These are phyloP conservation scores for Lactarius hengduanensis DNA, from an alignment of 768 basidiomycete genomes.

Conservation along the genomic window DNA sequence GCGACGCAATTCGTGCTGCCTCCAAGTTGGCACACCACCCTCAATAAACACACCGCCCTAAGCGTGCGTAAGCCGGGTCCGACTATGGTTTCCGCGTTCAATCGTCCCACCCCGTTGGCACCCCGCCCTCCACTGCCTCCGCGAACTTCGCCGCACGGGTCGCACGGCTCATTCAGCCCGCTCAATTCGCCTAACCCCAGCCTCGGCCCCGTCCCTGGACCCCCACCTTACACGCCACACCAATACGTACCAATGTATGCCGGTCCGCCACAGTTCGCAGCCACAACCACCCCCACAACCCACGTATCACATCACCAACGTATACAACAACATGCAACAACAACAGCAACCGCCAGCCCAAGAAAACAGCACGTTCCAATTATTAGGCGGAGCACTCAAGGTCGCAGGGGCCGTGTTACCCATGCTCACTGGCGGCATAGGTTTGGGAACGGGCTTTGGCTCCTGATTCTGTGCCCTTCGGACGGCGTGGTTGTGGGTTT, in stretches of 20 bases:
- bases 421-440: neutral
- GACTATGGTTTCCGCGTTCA: constrained; percentile 4
- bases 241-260: neutral
- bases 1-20: constrained; percentile 1
- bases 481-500: neutral
- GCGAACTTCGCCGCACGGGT: neutral
- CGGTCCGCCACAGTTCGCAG: neutral
- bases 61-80: neutral
- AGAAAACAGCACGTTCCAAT: neutral
- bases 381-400: constrained; percentile 20
- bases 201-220: neutral
- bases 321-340: neutral
- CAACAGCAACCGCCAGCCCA: neutral
- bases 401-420: constrained; percentile 3
- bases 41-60: neutral
- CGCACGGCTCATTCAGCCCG: neutral
- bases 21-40: constrained; percentile 1
- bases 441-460: neutral
- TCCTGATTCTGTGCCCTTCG: neutral
- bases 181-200: neutral
- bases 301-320: neutral
- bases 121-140: neutral
- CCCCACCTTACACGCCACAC: neutral
- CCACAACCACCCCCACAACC: neutral
- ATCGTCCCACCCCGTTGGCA: neutral